Percentiles rank a stretch among this genome's conserved stretches.
Conservation (phyloP, 2,329 filamentous ascomycete species). For the Tetracladium maxilliforme region DNA sequence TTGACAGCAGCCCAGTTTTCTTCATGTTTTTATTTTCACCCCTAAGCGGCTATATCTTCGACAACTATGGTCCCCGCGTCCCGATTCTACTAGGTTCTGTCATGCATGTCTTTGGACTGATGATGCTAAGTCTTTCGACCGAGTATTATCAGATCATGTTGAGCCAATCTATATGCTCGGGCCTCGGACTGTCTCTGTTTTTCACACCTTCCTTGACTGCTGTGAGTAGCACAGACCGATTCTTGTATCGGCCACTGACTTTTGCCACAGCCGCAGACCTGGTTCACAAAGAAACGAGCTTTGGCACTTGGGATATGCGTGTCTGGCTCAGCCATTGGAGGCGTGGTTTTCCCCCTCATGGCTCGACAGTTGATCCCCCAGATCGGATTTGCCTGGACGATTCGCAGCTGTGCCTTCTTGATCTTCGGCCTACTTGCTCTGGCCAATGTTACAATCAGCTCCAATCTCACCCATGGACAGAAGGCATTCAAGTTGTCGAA, state of each 20-base stretch:
- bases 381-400: conserved; percentile 5
- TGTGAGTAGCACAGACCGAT: conserved; percentile 22
- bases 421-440: conserved; percentile 4
- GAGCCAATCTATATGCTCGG: conserved; percentile 20
- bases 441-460: conserved; percentile 3
- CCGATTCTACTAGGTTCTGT: conserved; percentile 23
- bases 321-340: conserved; percentile 29
- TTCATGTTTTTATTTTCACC: conserved; percentile 41
- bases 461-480: conserved; percentile 2
- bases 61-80: conserved; percentile 42
- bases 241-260: conserved; percentile 21
- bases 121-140: conserved; percentile 17
- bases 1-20: conserved; percentile 26
- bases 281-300: conserved; percentile 27
- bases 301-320: conserved; percentile 28
- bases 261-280: conserved; percentile 22
- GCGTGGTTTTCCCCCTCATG: conserved; percentile 45
- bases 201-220: no score
- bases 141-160: conserved; percentile 22
- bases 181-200: conserved; percentile 17
- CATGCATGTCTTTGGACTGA: conserved; percentile 16
- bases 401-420: conserved; percentile 3
- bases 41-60: conserved; percentile 46
- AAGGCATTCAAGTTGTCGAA: conserved; percentile 5
- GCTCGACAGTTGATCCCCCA: conserved; percentile 5